Evolutionary conservation across 23 red algal species (phyloP).

Genomic region (Cyanidiococcus yangmingshanensis): DNA sequence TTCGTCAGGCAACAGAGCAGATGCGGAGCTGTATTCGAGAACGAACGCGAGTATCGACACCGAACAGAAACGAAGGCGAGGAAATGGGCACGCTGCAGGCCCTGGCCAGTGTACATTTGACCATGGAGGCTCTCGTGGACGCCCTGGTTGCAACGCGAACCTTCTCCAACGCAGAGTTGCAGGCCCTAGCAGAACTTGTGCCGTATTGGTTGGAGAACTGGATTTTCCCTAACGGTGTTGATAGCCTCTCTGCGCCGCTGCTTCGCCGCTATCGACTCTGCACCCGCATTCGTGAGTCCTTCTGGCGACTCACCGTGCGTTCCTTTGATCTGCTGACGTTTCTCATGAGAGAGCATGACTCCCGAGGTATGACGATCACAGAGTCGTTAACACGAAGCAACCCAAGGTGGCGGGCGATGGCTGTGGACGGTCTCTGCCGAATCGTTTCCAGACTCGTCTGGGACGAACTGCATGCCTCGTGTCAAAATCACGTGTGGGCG

Average conservation of each 20-base stretch:
- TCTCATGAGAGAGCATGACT: neutral
- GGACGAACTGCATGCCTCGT: neutral
- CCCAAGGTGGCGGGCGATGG: neutral
- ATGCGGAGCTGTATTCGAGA: neutral
- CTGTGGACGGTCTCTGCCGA: neutral
- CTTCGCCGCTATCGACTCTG: neutral
- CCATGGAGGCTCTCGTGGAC: neutral
- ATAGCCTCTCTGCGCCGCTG: neutral
- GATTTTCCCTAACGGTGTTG: neutral
- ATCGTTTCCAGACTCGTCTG: neutral
- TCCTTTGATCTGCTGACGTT: neutral
- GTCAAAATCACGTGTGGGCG: neutral
- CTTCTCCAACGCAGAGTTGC: neutral
- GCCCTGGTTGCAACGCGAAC: neutral
- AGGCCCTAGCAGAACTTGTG: neutral
- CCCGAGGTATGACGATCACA: neutral
- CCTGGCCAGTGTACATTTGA: neutral
- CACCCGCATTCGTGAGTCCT: neutral
- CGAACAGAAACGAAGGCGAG: neutral
- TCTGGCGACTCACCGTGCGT: neutral
- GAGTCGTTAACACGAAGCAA: neutral
- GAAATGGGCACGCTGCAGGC: neutral
- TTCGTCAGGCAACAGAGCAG: neutral
- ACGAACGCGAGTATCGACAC: neutral
- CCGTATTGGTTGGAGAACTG: neutral